Conservation (phyloP, 768 basidiomycete species). For the Tulasnella sp. region DNA sequence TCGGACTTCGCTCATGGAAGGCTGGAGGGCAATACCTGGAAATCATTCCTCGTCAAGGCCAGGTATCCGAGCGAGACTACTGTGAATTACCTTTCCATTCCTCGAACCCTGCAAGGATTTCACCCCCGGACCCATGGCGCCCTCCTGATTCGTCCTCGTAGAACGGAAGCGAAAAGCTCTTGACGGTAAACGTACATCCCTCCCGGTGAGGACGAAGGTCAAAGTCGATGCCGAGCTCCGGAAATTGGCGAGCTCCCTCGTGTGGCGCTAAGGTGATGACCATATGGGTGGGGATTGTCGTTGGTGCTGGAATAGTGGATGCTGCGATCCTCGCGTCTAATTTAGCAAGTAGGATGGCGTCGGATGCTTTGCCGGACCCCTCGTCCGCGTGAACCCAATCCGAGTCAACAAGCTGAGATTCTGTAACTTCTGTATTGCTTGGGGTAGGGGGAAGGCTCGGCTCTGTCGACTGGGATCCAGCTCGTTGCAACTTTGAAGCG, state of each 20-base stretch:
- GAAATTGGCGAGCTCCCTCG: neutral
- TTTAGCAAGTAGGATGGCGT: neutral
- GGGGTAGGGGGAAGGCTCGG: neutral
- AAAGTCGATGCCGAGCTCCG: slow-evolving; percentile 15
- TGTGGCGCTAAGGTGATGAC: slow-evolving; percentile 17
- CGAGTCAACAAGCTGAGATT: neutral
- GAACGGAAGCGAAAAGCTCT: slow-evolving; percentile 42
- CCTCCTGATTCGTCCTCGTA: slow-evolving; percentile 32
- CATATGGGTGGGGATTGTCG: slow-evolving; percentile 12
- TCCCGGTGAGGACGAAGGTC: slow-evolving; percentile 20
- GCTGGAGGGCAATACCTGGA: neutral
- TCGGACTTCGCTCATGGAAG: slow-evolving; percentile 30
- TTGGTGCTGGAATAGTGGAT: neutral
- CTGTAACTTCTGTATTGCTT: neutral
- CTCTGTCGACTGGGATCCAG: neutral
- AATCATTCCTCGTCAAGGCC: neutral
- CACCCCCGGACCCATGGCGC: slow-evolving; percentile 29
- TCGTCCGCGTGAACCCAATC: neutral
- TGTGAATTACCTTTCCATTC: slow-evolving; percentile 48
- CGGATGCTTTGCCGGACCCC: neutral
- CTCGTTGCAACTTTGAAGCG: neutral
- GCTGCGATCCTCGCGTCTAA: neutral
- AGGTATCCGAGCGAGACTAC: neutral
- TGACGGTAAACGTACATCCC: slow-evolving; percentile 45
- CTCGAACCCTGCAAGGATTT: slow-evolving; percentile 48